Evolutionary conservation across 805 yeast species (phyloP).

Genomic region (Candida piceae): DNA sequence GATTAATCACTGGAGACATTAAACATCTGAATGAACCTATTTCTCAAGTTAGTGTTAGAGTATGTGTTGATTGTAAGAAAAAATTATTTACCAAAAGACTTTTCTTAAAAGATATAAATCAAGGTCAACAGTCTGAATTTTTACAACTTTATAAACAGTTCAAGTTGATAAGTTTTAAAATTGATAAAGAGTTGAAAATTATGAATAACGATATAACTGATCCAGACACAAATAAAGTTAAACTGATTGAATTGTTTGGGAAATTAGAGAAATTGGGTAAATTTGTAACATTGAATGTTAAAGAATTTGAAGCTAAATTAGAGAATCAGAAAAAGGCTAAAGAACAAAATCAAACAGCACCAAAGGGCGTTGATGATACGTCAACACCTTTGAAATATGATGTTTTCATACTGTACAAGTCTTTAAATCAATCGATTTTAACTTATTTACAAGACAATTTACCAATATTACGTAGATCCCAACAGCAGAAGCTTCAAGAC

Average conservation of each 20-base stretch:
- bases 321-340: constrained; percentile 15
- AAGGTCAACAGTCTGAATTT: constrained; percentile 29
- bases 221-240: too few species aligned
- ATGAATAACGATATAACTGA: too few species aligned
- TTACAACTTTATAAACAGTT: constrained; percentile 33
- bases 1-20: neutral
- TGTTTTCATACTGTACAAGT: constrained; percentile 42
- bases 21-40: constrained; percentile 5
- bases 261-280: constrained; percentile 48
- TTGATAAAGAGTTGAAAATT: constrained; percentile 20
- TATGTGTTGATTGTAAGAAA: constrained; percentile 69
- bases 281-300: constrained; percentile 31
- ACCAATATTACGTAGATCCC: constrained; percentile 57
- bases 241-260: constrained; percentile 44
- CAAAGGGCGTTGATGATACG: neutral
- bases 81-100: constrained; percentile 53
- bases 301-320: constrained; percentile 8
- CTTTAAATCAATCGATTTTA: constrained; percentile 54
- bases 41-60: constrained; percentile 38
- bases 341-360: neutral
- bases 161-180: constrained; percentile 17
- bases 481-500: constrained; percentile 27
- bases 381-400: constrained; percentile 27
- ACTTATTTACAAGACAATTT: constrained; percentile 63
- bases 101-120: constrained; percentile 35